A percentile compares a stretch with the other conserved stretches of the same genome.
Conservation (phyloP, 331 rosid genomes). For the Erythrophleum ivorense region DNA sequence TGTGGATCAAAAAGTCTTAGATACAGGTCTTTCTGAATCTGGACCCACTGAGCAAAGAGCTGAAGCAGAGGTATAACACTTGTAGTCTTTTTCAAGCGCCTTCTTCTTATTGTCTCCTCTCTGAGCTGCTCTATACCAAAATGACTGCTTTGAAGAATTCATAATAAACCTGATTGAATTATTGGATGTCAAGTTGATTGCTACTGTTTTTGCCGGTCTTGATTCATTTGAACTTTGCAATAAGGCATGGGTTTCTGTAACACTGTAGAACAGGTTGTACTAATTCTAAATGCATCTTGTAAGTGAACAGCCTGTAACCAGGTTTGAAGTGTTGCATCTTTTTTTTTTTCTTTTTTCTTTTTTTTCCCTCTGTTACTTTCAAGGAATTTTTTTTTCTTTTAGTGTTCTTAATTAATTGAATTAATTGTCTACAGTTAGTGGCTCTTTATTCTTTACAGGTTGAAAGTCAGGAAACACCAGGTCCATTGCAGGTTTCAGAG, state of each 20-base stretch:
- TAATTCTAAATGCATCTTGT: background rate
- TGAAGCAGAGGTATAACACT: conserved; percentile 53
- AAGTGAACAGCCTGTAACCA: background rate
- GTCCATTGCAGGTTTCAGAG: conserved; percentile 64
- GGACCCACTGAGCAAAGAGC: conserved; percentile 57
- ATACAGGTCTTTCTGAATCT: conserved; percentile 56
- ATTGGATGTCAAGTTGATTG: background rate
- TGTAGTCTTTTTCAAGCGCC: conserved; percentile 23
- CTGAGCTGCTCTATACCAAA: conserved; percentile 21
- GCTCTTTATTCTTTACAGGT: conserved; percentile 50
- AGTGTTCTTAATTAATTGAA: conserved; percentile 1
- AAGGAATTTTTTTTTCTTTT: background rate
- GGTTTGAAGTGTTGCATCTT: background rate
- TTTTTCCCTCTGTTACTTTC: background rate
- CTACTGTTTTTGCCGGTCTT: background rate
- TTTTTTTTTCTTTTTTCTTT: too few species aligned
- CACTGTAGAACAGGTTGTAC: background rate
- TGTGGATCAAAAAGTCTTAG: conserved; percentile 57
- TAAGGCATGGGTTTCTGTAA: background rate
- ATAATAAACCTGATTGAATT: background rate
- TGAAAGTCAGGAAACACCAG: conserved; percentile 64
- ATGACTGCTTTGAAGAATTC: conserved; percentile 31
- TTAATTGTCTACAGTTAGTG: conserved; percentile 6
- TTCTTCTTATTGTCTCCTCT: background rate
- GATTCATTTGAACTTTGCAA: background rate